Evolutionary conservation across 75 land plant genomes (phyloP).

Genomic region (Pinus tabuliformis): DNA sequence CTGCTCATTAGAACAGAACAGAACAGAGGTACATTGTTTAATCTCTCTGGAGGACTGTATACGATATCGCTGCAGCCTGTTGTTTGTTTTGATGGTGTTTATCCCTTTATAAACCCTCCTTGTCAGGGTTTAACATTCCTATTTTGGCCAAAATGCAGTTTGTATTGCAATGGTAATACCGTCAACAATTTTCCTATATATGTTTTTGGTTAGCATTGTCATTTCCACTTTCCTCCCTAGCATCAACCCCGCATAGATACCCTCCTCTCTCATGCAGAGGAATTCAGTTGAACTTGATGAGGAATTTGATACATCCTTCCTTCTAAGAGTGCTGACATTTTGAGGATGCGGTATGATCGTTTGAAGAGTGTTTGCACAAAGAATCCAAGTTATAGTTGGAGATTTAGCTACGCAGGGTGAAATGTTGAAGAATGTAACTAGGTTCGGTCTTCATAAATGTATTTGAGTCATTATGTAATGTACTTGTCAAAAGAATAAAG

Average conservation of each 20-base stretch:
- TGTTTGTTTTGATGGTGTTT: too few relatives aligned
- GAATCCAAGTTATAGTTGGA: conserved; percentile 52
- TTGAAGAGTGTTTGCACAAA: conserved; percentile 50
- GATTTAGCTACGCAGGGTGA: conserved; percentile 74
- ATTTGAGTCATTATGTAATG: too few relatives aligned
- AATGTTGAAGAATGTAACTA: too few relatives aligned
- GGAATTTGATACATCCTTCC: conserved; percentile 33
- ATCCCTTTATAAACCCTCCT: too few relatives aligned
- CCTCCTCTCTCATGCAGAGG: conserved; percentile 25
- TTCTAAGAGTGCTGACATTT: conserved; percentile 25
- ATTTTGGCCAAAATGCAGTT: too few relatives aligned
- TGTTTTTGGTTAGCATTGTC: conserved; percentile 26
- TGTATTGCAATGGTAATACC: conserved; percentile 6
- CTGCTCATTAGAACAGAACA: too few relatives aligned
- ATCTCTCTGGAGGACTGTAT: too few relatives aligned
- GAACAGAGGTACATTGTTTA: too few relatives aligned
- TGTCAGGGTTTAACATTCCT: too few relatives aligned
- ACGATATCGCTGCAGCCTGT: too few relatives aligned
- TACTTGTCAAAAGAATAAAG: too few relatives aligned
- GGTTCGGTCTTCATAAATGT: too few relatives aligned
- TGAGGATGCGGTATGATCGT: conserved; percentile 60
- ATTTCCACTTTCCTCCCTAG: conserved; percentile 18
- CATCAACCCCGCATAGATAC: conserved; percentile 19
- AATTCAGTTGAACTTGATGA: conserved; percentile 33
- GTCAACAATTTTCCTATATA: conserved; percentile 17